Base-by-base conservation (phyloP, 257 asterid genomes). In the Coffea eugenioides region DNA sequence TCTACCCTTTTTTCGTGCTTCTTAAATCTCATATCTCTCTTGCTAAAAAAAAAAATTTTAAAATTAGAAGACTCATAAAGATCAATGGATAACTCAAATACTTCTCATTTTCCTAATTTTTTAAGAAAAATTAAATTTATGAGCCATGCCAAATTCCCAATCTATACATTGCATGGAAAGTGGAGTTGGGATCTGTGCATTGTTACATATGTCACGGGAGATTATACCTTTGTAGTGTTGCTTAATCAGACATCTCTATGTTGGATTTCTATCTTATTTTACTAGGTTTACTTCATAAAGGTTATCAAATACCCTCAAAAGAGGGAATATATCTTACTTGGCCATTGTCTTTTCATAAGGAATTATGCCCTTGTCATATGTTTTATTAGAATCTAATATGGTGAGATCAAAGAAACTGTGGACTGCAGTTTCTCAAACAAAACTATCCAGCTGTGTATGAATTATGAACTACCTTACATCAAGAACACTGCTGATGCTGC, bases 261-360 rank as follows among this genome's bases (percentile, higher is more conserved):
- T 9, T 36, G 3, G 11, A 36, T 27, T 65, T 11, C n/a, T 65
- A 27, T 25, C 6, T 25, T 64, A 62, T 9, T 27, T 36, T 34
- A 9, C 9, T 14, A 36, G 36, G 46, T 68, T 66, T 66, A 12
- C 34, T 66, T 31, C 46, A 2, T 25, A 64, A 64, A 25, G 6
- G 2, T 64, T 12, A 25, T 18, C 69, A 64, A 64, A 4, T 66
- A 3, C 20, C 21, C 45, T 66, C 71, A 31, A 66, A 20, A 66
- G 5, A 66, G 25, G 75, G 61, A 71, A 46, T 71, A 71, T 71
- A 25, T 71, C 61, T 71, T 71, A 6, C 41, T 71, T 71, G n/a
- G 41, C 61, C 8, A 46, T 71, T 48, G 61, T 71, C 61, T 46
- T 48, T 48, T 46, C 43, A 16, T 9, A 11, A 46, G 61, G 75